Base-by-base conservation (phyloP, 2,329 filamentous ascomycete species). In the Colletotrichum sublineola region DNA sequence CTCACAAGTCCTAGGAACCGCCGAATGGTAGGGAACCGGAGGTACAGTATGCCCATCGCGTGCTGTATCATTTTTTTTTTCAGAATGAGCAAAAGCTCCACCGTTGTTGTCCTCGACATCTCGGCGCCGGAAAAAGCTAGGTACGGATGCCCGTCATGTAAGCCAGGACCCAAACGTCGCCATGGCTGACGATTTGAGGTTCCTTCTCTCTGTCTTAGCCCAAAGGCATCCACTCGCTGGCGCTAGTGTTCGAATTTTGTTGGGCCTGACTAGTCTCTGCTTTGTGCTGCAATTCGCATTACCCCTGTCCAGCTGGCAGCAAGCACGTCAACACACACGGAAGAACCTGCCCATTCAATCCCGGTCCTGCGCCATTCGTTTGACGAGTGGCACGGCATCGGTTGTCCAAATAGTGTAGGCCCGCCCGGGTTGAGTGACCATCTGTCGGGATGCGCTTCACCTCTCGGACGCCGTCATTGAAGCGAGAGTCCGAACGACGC, bases 171-270 rank as follows among this genome's bases (percentile, higher is more conserved):
- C 36, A 64, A 36, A 24, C 29, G 40, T 64, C 48, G 38, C 36
- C 31, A 53, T 46, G 50, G 29, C 50, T 46, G 50, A 20, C 50
- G 40, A 63, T 63, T 53, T 38, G n/a, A 31, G 8, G 18, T 52
- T 46, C 20, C 50, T 56, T 50, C 18, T 42, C 38, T 46, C 38
- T 46, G 50, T 64, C 38, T 55, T 64, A 31, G 24, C 46, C 62
- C 7, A 36, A 42, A 36, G 11, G 46, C 29, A 46, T 24, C 24
- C 24, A 55, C 44, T 46, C 57, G 42, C 61, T 57, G 52, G 50
- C 42, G 15, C 57, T 71, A 68, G 58, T 71, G 63, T 61, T 42
- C 57, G 15, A 55, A 62, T 70, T 70, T 64, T 73, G 70, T 73
- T 73, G 67, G 66, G 70, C 58, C 61, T 31, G 63, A 62, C 67